These are phyloP conservation scores for Musa acuminata DNA, from an alignment of 176 grass and related monocot species.

Conservation along the genomic window DNA sequence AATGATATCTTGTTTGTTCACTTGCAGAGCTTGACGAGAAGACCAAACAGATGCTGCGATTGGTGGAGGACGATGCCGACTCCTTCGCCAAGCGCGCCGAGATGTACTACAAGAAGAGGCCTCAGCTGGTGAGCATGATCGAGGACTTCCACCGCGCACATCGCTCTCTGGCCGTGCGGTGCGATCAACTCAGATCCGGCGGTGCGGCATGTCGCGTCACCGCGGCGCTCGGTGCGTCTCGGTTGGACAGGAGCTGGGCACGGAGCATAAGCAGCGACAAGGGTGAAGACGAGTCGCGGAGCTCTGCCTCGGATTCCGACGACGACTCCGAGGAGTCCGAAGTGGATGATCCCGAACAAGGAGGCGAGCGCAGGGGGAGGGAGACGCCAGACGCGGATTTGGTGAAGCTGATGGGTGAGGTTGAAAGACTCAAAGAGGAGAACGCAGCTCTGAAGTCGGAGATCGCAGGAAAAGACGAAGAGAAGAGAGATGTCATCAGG, in stretches of 20 bases:
- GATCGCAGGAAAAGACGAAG: slow-evolving; percentile 56
- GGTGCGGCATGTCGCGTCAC: slow-evolving; percentile 21
- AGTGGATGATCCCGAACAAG: slow-evolving; percentile 57
- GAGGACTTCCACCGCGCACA: slow-evolving; percentile 59
- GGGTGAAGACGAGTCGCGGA: slow-evolving; percentile 3
- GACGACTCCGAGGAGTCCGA: slow-evolving; percentile 58
- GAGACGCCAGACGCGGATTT: neutral
- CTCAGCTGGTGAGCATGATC: slow-evolving; percentile 54
- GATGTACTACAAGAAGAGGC: slow-evolving; percentile 82
- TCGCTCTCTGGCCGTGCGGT: slow-evolving; percentile 54
- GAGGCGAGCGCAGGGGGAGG: neutral
- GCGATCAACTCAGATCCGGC: slow-evolving; percentile 45
- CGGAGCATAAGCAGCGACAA: neutral
- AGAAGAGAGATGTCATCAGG: slow-evolving; percentile 87
- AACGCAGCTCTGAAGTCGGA: slow-evolving; percentile 26
- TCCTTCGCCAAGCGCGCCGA: slow-evolving; percentile 67
- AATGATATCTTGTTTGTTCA: neutral
- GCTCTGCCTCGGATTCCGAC: slow-evolving; percentile 33
- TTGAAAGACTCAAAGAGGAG: slow-evolving; percentile 36
- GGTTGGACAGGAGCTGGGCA: slow-evolving; percentile 26
- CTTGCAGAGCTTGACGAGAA: slow-evolving; percentile 56
- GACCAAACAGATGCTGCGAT: slow-evolving; percentile 66
- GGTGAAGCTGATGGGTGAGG: slow-evolving; percentile 19
- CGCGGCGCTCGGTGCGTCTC: neutral
- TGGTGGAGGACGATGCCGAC: slow-evolving; percentile 70